Base-by-base conservation (phyloP, 257 asterid genomes). In the Penstemon eatonii region DNA sequence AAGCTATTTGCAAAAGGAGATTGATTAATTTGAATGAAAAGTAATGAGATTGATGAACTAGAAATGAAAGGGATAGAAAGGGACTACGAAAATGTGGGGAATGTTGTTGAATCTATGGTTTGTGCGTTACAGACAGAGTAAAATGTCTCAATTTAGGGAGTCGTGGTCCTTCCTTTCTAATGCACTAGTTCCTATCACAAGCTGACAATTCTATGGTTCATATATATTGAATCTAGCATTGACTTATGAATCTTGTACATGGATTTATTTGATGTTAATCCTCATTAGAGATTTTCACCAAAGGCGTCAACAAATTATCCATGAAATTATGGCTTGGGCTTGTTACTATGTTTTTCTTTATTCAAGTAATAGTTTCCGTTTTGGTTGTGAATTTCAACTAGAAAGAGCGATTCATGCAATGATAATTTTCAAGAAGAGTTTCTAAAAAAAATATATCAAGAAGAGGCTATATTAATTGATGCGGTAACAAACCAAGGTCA, bases 111-210 rank as follows among this genome's bases (percentile, higher is more conserved):
- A 77, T 56, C 74, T n/a, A n/a, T n/a, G 67, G 77, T 51, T 46
- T 66, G 65, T 73, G 73, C 59, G 76, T 65, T 59, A 71, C 37
- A 65, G 75, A 73, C 69, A 68, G 59, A 55, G 77, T 81, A 79
- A 78, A 72, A 54, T 84, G 80, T 78, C 82, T 78, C 60, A 72
- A 82, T 70, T 75, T 63, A 56, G 76, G 82, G 80, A 57, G 60
- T 56, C 45, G 87, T 86, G 91, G 89, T 83, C 95, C 91, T 88
- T 72, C 53, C 55, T 71, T 71, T 65, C 65, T 15, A 76, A 74
- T 80, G 81, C 80, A 82, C 44, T 68, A 68, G 75, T 68, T 72
- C 71, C 76, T 59, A 45, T 75, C 66, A 71, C 39, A 52, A 77
- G 68, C 81, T 77, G 69, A 75, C 84, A 62, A 53, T 67, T 78